Evolutionary conservation across 1,284 basidiomycete genomes (phyloP).

Genomic region (Cystobasidium slooffiae): DNA sequence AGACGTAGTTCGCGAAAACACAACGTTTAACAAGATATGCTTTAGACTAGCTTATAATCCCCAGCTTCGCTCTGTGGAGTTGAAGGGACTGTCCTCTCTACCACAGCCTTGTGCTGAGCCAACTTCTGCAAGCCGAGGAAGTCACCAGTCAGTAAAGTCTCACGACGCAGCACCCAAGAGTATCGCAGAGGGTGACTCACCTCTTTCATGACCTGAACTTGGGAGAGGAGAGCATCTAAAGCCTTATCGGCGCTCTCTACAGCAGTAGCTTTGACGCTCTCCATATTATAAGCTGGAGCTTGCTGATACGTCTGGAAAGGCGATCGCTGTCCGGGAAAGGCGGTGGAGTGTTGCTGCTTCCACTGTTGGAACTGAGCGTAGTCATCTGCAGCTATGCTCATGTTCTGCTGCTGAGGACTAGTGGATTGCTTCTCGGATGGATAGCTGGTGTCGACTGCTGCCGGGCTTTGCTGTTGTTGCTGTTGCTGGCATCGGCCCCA

Average conservation of each 20-base stretch:
- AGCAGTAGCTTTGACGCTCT: constrained; percentile 13
- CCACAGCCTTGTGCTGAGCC: constrained; percentile 15
- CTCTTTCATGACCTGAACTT: constrained; percentile 39
- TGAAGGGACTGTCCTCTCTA: constrained; percentile 10
- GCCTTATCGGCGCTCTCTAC: constrained; percentile 44
- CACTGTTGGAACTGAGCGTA: constrained; percentile 37
- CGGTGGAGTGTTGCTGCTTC: constrained; percentile 10
- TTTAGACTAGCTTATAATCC: constrained; percentile 37
- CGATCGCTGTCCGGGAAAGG: neutral
- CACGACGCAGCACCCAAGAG: too few species aligned
- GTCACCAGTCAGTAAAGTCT: neutral
- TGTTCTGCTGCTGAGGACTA: neutral
- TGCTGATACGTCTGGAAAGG: constrained; percentile 14
- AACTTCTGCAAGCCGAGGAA: constrained; percentile 17
- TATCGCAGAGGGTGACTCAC: neutral
- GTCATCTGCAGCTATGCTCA: constrained; percentile 14
- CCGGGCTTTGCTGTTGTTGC: neutral
- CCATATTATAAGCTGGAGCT: constrained; percentile 2
- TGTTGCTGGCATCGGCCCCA: constrained; percentile 15
- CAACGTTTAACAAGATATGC: too few species aligned
- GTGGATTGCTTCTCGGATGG: neutral
- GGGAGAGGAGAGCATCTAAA: constrained; percentile 36
- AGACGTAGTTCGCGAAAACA: neutral
- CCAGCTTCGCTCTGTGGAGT: constrained; percentile 35
- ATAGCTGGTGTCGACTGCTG: neutral